These are phyloP conservation scores for Apiospora marii DNA, from an alignment of 2,329 filamentous ascomycete genomes.

Conservation along the genomic window DNA sequence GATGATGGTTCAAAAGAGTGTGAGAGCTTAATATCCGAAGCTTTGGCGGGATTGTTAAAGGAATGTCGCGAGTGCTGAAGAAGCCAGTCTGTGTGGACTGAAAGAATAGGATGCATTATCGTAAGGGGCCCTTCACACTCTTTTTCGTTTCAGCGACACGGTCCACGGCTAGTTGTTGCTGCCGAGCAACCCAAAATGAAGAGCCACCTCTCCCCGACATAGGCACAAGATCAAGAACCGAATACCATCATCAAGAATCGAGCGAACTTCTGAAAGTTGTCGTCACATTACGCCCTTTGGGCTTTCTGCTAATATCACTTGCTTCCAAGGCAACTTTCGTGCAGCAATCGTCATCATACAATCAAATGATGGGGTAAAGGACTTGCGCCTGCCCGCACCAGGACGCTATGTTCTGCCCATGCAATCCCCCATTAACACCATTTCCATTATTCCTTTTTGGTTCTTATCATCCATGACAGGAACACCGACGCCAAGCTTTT, in stretches of 20 bases:
- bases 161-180: constrained; percentile 17
- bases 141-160: constrained; percentile 11
- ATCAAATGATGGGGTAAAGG: constrained; percentile 14
- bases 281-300: constrained; percentile 15
- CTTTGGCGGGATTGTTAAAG: background rate
- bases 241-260: background rate
- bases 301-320: constrained; percentile 16
- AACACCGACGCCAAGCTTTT: constrained; percentile 18
- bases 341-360: constrained; percentile 17
- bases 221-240: background rate
- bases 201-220: background rate
- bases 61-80: background rate
- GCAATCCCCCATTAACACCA: background rate
- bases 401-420: constrained; percentile 9
- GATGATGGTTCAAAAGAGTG: background rate
- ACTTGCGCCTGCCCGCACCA: background rate
- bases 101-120: background rate
- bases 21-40: background rate
- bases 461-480: constrained; percentile 5
- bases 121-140: background rate
- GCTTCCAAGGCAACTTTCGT: constrained; percentile 14
- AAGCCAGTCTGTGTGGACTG: background rate
- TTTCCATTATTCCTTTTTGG: constrained; percentile 18
- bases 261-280: background rate
- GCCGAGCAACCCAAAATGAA: constrained; percentile 18